Base-by-base conservation (phyloP, 768 basidiomycete species). In the Tephrocybe sp. region DNA sequence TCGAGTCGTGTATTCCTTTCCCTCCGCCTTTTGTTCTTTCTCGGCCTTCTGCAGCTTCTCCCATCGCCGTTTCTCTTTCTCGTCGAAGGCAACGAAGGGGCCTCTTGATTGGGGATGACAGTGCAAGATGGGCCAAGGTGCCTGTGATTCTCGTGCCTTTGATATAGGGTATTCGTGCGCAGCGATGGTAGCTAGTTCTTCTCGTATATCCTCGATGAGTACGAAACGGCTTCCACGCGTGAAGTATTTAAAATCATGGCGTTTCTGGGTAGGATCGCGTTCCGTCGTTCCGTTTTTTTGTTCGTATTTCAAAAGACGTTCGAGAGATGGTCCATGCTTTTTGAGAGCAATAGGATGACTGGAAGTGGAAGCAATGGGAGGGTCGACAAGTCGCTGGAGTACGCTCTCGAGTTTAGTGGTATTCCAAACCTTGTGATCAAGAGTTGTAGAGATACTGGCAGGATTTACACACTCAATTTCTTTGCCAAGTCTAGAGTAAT, bases 181-280 rank as follows among this genome's bases (percentile, higher is more conserved):
- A 44, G 88, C 83, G 54, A 98, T 80, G 1, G 97, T 91, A 12
- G 92, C 86, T 32, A 94, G 74, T 57, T 92, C 86, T 46, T 86
- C 83, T 4, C 78, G 80, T 49, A 92, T 78, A 60, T 98, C 96
- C 65, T 98, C 95, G n/a, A 98, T 80, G 36, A 98, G 78, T 37
- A 98, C 77, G 64, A 92, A 98, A 62, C 79, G 85, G 44, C 78
- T 82, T 34, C 77, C 76, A 34, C 83, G 81, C 15, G 80, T 69
- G 67, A 98, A 98, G 65, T 98, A 99, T 49, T 79, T 82, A 62
- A 83, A 92, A 66, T 95, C 93, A 55, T 88, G 86, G 42, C 94
- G 83, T 54, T 82, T 90, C 54, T 94, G 89, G 16, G 81, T 85
- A 1, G 92, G 87, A 69, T 99, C 97, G 38, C 96, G 89, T 71